Evolutionary conservation across 495 filamentous ascomycete species (phyloP), one percentile per base, ranked within the genome.

Genomic region (Aspergillus steynii): DNA sequence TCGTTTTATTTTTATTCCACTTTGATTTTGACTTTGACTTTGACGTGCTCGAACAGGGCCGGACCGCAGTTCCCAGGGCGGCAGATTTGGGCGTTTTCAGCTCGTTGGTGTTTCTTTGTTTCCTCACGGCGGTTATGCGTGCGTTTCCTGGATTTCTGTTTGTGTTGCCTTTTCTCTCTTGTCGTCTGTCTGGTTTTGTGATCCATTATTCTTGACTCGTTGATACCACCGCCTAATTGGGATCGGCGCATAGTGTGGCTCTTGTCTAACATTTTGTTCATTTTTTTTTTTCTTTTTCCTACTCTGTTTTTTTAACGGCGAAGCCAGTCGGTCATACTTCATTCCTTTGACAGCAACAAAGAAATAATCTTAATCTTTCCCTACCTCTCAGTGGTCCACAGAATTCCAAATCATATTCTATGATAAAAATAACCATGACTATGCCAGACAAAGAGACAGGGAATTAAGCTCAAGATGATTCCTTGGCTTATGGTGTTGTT

Each of bases 231-330:
- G 37, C 37, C 37, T 42, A 34, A 34, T 34, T 34, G 31, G 31
- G 31, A 34, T 34, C 37, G 37, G 37, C 37, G 37, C 37, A 42
- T 42, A 12, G 37, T 48, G 37, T 62, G 51, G 56, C 20, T 29
- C 61, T 53, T 64, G 56, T 25, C 57, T 64, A 53, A 10, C 9
- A 15, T 56, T 55, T 50, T 20, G 29, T 58, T 45, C 29, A 46
- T 31, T 27, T 61, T 58, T 5, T 29, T 15, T 42, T 53, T 20
- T 50, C 1, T 50, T 29, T 26, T 50, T 46, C 42, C 15, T 54
- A 8, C 26, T 28, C 5, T 54, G 6, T 54, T 54, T 54, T 25
- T 12, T 29, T 54, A 34, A 34, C 31, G 31, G 31, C 31, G 31
- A 34, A 34, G 31, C 9, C 31, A 34, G 31, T 9, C 31, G 9